These are phyloP conservation scores for Dioszegia aurantiaca DNA, from an alignment of 768 basidiomycete genomes.

Conservation along the genomic window DNA sequence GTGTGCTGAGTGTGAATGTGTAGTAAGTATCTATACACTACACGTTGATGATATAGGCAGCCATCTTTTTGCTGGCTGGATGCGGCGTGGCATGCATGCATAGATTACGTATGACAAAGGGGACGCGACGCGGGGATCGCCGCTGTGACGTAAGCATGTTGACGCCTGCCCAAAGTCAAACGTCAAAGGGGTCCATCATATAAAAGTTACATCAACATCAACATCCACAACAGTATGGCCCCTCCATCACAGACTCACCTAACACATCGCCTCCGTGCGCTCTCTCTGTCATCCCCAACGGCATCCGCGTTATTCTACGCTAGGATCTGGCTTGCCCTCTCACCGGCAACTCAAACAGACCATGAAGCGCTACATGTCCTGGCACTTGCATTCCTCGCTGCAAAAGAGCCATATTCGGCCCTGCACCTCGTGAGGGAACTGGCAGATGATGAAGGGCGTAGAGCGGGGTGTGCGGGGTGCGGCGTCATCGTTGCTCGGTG, in stretches of 20 bases:
- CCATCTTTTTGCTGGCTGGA: slow-evolving; percentile 2
- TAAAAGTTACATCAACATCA: background rate
- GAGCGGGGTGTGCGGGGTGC: slow-evolving; percentile 35
- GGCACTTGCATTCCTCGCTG: slow-evolving; percentile 36
- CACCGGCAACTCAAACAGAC: slow-evolving; percentile 18
- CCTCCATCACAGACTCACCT: slow-evolving; percentile 21
- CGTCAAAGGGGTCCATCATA: background rate
- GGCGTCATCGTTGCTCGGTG: slow-evolving; percentile 44
- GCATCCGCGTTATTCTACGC: slow-evolving; percentile 40
- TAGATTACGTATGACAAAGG: background rate
- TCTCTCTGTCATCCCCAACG: slow-evolving; percentile 31
- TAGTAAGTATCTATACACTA: background rate
- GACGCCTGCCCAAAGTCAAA: background rate
- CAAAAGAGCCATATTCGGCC: slow-evolving; percentile 35
- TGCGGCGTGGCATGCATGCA: background rate
- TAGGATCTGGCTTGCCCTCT: slow-evolving; percentile 30
- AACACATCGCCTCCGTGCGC: slow-evolving; percentile 28
- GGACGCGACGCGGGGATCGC: background rate
- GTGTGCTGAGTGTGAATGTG: background rate
- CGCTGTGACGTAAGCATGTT: background rate
- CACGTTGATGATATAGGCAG: background rate
- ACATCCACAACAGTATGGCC: slow-evolving; percentile 4
- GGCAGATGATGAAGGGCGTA: slow-evolving; percentile 29
- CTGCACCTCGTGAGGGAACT: slow-evolving; percentile 36
- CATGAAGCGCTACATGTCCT: slow-evolving; percentile 41